Percentiles rank a stretch among this genome's conserved stretches.
phyloP scores from a whole-genome alignment of 2,329 filamentous ascomycete species.

The Trichophyton rubrum region DNA sequence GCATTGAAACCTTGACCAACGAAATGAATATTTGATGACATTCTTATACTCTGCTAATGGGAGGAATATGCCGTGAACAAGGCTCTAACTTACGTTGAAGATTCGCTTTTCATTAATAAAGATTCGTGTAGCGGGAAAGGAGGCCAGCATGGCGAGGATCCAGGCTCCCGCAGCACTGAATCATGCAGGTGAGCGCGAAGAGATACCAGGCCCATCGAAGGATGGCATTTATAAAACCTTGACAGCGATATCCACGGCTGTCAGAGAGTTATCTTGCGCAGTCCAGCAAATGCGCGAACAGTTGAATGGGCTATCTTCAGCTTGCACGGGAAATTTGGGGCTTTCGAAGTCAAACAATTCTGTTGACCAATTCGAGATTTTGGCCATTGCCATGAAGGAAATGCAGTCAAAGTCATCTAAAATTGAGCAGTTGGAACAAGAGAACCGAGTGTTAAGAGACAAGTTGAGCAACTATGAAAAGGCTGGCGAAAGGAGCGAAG shows the following conservation, averaged over 20 bases:
- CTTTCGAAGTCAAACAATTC: background rate
- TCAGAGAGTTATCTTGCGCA: conserved; percentile 5
- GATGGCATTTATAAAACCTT: background rate
- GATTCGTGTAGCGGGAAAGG: background rate
- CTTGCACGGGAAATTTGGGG: background rate
- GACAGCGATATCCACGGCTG: conserved; percentile 1
- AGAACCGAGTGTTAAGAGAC: conserved; percentile 6
- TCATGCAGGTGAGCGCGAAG: background rate
- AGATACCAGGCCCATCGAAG: background rate
- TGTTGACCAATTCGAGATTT: conserved; percentile 5
- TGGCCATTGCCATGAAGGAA: conserved; percentile 11
- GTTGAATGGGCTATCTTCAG: background rate
- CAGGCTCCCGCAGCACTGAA: too few relatives aligned
- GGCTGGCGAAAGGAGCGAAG: background rate
- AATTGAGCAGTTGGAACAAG: conserved; percentile 3
- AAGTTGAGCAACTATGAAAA: background rate
- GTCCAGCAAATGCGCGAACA: conserved; percentile 7
- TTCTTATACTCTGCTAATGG: too few relatives aligned
- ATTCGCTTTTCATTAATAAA: background rate
- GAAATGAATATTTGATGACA: too few relatives aligned
- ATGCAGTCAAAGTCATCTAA: conserved; percentile 6
- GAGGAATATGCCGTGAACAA: too few relatives aligned
- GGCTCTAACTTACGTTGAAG: too few relatives aligned
- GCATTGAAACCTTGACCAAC: too few relatives aligned
- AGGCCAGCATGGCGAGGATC: background rate